These are phyloP conservation scores for Acanthamoeba pearcei DNA, from an alignment of 208 protist species.

Conservation along the genomic window DNA sequence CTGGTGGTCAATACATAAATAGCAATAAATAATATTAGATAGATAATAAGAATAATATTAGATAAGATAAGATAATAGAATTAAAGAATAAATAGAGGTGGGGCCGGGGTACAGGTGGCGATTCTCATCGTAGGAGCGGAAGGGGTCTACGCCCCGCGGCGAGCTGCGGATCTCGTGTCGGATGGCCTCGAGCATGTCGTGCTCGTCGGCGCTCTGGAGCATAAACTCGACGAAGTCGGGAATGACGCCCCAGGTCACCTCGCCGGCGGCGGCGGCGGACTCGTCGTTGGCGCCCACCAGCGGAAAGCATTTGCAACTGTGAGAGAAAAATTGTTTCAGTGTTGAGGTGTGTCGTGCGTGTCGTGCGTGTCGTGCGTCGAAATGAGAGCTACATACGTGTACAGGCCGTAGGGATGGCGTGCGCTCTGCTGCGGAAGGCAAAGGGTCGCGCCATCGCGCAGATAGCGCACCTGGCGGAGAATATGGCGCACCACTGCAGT, in stretches of 20 bases:
- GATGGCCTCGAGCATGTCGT: background rate
- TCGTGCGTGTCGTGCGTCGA: too few relatives aligned
- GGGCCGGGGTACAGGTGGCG: background rate
- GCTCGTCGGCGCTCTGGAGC: background rate
- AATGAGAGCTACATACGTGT: background rate
- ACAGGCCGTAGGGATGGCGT: background rate
- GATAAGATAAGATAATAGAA: background rate
- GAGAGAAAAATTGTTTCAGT: background rate
- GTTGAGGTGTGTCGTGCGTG: background rate
- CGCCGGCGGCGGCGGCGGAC: background rate
- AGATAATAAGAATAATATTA: too few relatives aligned
- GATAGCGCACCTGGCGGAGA: background rate
- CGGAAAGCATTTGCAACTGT: slow-evolving; percentile 8
- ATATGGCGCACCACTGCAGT: background rate
- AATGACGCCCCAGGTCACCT: background rate
- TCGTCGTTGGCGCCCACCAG: background rate
- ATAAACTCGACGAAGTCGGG: slow-evolving; percentile 3
- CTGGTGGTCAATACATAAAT: background rate
- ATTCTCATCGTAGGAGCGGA: slow-evolving; percentile 20
- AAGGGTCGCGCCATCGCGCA: background rate
- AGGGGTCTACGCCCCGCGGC: background rate
- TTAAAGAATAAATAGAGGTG: background rate
- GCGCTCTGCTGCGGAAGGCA: background rate
- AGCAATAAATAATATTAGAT: too few relatives aligned
- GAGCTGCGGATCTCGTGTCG: background rate